Base-by-base conservation (phyloP, 345 rosid genomes). In the Populus simonii region DNA sequence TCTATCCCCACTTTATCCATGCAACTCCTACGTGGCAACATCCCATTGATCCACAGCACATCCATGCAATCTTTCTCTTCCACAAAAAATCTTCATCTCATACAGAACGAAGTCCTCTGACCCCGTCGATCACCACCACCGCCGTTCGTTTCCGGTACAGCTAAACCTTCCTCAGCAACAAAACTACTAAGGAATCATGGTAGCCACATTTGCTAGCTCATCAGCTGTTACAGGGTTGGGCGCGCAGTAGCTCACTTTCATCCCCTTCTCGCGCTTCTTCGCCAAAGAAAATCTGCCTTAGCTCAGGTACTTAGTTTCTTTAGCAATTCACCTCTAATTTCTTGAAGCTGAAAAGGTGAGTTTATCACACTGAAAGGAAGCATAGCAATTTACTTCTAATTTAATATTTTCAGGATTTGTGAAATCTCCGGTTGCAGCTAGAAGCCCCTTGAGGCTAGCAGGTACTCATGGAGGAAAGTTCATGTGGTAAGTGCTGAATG, bases 211-310 rank as follows among this genome's bases (percentile, higher is more conserved):
- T 79, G 86, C 92, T 51, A 75, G 88, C 66, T 85, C 96, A 7
- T 73, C 84, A 17, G 78, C 94, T 76, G 88, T 93, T 47, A 72
- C 86, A 29, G 98, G 98, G 77, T 90, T 94, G n/a, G 89, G 88
- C n/a, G n/a, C n/a, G n/a, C 85, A 80, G 85, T 76, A 66, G 88
- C 79, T 75, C 86, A 1, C 85, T 87, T n/a, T 74, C 90, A 18
- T 59, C 88, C 18, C 80, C 67, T 77, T 49, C 78, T 61, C 72
- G 62, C 62, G 22, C 25, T 18, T 66, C 80, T 45, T 70, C 79
- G 1, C 66, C 86, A 39, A 86, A 36, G 57, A 83, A 31, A 78
- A n/a, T 70, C 13, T 36, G 69, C 74, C 86, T 91, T 47, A n/a
- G 80, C 81, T 91, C 98, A 76, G 90, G 97, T 94, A 84, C 35